Percentiles rank a stretch among this genome's conserved stretches.
Conservation (phyloP, 192 early-diverging fungal species). For the Rhizoclosmatium sp. region DNA sequence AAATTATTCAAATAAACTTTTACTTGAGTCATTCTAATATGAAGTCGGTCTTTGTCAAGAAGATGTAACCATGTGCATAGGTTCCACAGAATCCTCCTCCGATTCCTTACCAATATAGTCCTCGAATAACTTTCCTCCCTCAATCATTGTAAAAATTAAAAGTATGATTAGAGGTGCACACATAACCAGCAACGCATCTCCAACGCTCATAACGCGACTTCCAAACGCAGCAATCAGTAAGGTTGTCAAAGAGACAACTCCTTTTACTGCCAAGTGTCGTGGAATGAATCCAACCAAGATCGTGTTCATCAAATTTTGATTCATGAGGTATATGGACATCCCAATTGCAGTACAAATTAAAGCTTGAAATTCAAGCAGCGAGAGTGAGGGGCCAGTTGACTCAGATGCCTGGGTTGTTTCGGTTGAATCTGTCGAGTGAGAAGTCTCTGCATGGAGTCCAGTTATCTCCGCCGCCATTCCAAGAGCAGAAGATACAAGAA, state of each 20-base stretch:
- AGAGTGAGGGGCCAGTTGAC: neutral
- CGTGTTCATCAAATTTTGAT: neutral
- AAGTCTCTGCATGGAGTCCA: neutral
- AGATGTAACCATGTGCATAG: too few species aligned
- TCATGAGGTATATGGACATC: neutral
- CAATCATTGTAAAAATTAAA: neutral
- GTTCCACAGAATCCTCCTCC: too few species aligned
- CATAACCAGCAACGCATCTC: slow-evolving; percentile 3
- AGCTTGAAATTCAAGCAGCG: neutral
- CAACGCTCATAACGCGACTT: neutral
- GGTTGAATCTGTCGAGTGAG: neutral
- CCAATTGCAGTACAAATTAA: neutral
- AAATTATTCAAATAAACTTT: too few species aligned
- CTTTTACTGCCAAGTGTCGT: neutral
- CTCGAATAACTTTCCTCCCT: neutral
- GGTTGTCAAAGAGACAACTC: neutral
- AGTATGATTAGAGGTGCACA: neutral
- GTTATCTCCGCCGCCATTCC: neutral
- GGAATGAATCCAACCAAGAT: neutral
- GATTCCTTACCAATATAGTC: neutral
- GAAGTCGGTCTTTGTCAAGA: too few species aligned
- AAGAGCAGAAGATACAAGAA: neutral
- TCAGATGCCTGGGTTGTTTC: neutral
- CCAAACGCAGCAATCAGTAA: slow-evolving; percentile 8
- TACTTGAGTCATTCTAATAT: too few species aligned